Percentiles rank a stretch among this genome's conserved stretches.
Conservation (phyloP, 2,329 filamentous ascomycete species). For the Exophiala viscosa region DNA sequence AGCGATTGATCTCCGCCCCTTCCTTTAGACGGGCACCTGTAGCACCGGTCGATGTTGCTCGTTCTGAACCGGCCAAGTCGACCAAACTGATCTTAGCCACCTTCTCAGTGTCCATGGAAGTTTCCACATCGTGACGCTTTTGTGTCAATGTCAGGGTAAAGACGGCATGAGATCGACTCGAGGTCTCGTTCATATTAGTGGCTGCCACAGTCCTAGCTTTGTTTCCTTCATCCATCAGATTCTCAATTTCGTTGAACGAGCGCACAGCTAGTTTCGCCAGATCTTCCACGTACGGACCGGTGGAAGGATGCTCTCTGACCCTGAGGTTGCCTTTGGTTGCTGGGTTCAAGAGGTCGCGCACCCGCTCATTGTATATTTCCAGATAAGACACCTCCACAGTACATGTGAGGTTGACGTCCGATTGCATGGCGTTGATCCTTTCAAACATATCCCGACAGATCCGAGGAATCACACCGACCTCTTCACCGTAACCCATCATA, state of each 20-base stretch:
- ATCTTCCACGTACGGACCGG: conserved; percentile 96
- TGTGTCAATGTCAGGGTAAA: conserved; percentile 96
- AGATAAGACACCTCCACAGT: conserved; percentile 98
- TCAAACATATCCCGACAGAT: conserved; percentile 99
- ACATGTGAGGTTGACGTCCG: conserved; percentile 75
- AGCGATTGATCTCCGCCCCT: conserved; percentile 97
- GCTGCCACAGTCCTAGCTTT: conserved; percentile 96
- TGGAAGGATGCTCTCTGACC: conserved; percentile 95
- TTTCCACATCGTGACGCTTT: conserved; percentile 84
- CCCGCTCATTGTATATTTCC: conserved; percentile 98
- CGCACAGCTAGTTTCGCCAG: conserved; percentile 90
- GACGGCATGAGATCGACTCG: conserved; percentile 94
- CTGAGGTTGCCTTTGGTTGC: conserved; percentile 94
- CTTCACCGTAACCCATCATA: conserved; percentile 99
- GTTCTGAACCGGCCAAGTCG: conserved; percentile 93
- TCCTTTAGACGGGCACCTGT: conserved; percentile 94
- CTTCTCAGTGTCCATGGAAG: conserved; percentile 96
- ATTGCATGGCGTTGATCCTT: conserved; percentile 67
- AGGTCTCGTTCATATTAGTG: conserved; percentile 99
- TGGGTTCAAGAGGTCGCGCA: conserved; percentile 91
- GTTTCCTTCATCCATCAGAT: conserved; percentile 98
- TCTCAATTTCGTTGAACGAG: conserved; percentile 91
- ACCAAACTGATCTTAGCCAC: conserved; percentile 97
- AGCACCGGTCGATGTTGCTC: conserved; percentile 94
- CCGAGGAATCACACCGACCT: conserved; percentile 89